These are phyloP conservation scores for Picochlorum costavermella DNA, from an alignment of 139 green algal species.

Conservation along the genomic window DNA sequence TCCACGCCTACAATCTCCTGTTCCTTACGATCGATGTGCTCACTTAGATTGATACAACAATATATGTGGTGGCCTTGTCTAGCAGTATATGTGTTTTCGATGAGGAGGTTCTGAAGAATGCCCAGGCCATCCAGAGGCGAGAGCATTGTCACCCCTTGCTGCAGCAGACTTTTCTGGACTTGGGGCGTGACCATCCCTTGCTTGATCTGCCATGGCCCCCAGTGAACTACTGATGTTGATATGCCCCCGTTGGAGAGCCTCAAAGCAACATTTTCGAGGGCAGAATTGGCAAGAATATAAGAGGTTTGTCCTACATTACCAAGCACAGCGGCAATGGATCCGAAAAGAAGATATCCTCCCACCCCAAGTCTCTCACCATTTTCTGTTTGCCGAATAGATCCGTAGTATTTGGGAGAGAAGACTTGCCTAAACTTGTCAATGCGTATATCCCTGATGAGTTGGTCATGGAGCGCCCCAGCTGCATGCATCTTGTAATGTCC, in stretches of 20 bases:
- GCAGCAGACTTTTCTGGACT: background rate
- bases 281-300: slow-evolving; percentile 45
- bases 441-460: no score
- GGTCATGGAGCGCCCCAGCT: no score
- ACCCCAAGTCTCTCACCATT: background rate
- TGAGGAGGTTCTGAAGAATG: no score
- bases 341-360: slow-evolving; percentile 22
- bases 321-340: slow-evolving; percentile 37
- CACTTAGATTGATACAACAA: no score
- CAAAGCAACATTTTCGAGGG: slow-evolving; percentile 4
- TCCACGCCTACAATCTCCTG: no score
- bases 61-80: no score
- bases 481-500: no score
- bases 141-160: background rate
- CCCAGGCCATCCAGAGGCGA: background rate
- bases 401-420: slow-evolving; percentile 41
- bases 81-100: no score
- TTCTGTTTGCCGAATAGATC: background rate
- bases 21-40: no score
- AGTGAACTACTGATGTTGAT: slow-evolving; percentile 17
- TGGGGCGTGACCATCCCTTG: background rate
- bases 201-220: slow-evolving; percentile 32
- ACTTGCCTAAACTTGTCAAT: slow-evolving; percentile 6
- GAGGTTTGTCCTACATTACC: slow-evolving; percentile 41
- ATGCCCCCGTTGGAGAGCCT: background rate